A percentile compares a stretch with the other conserved stretches of the same genome.
These are phyloP conservation scores for Raffaelea albimanens DNA, from an alignment of 2,329 filamentous ascomycete species.

Conservation along the genomic window DNA sequence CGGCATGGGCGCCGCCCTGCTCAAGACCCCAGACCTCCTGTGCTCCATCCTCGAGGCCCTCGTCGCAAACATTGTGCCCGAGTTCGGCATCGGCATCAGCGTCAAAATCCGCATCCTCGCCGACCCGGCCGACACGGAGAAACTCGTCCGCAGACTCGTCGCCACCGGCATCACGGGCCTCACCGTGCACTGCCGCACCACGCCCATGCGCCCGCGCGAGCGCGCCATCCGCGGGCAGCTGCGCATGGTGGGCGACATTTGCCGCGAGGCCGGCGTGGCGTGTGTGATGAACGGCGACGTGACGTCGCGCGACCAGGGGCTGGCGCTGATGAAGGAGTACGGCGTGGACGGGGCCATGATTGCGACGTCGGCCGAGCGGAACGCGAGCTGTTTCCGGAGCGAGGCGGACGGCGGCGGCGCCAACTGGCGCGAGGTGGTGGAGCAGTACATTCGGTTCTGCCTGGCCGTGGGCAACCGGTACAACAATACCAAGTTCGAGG, in stretches of 20 bases:
- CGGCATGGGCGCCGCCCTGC: conserved; percentile 90
- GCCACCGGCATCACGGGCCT: conserved; percentile 84
- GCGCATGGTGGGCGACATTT: conserved; percentile 72
- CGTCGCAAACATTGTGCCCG: conserved; percentile 65
- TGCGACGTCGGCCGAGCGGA: conserved; percentile 82
- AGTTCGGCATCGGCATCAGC: conserved; percentile 83
- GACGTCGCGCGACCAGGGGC: conserved; percentile 59
- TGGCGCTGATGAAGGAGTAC: conserved; percentile 64
- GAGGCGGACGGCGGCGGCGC: conserved; percentile 59
- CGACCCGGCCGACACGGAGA: conserved; percentile 64
- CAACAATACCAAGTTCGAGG: conserved; percentile 86
- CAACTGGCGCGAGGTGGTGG: conserved; percentile 68
- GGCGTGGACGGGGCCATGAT: conserved; percentile 97
- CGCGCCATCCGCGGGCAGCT: conserved; percentile 79
- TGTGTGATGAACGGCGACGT: conserved; percentile 97
- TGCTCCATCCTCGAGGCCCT: conserved; percentile 75
- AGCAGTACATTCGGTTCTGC: conserved; percentile 61
- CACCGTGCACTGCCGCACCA: conserved; percentile 92
- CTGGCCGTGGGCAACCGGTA: conserved; percentile 78
- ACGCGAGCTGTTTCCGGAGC: conserved; percentile 75
- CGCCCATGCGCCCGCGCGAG: conserved; percentile 88
- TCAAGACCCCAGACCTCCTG: conserved; percentile 75
- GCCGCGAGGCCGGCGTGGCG: conserved; percentile 75
- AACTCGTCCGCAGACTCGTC: conserved; percentile 68
- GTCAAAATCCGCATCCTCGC: conserved; percentile 92